A percentile compares a stretch with the other conserved stretches of the same genome.
Evolutionary conservation across 352 stramenopile genomes (phyloP).

Genomic region (Globisporangium nodosum): DNA sequence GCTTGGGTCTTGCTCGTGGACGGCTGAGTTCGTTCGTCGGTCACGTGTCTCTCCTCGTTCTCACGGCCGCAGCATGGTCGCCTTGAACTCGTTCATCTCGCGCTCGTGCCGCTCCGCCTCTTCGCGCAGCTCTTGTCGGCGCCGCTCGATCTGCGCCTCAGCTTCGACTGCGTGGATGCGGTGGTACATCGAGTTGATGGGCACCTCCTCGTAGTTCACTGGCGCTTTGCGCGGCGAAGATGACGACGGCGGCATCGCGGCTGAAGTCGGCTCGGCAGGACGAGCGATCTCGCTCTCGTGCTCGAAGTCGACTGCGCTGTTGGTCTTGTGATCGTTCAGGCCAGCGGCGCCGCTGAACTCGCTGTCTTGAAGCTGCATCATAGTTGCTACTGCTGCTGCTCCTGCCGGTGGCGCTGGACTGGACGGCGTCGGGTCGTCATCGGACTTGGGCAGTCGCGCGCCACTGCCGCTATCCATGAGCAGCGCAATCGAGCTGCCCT

Average conservation of each 20-base stretch:
- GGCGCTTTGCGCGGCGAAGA: slow-evolving; percentile 17
- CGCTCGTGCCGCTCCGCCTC: slow-evolving; percentile 45
- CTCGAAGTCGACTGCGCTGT: background rate
- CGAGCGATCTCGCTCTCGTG: background rate
- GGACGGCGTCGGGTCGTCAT: slow-evolving; percentile 19
- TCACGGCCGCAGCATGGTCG: slow-evolving; percentile 22
- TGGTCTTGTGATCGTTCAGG: background rate
- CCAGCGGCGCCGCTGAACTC: background rate
- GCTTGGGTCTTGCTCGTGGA: no score
- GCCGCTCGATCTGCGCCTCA: slow-evolving; percentile 36
- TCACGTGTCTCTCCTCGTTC: no score
- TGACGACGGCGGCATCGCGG: background rate
- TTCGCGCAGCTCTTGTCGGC: slow-evolving; percentile 32
- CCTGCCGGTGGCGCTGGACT: slow-evolving; percentile 1
- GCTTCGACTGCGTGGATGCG: slow-evolving; percentile 53
- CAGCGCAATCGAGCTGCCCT: slow-evolving; percentile 16
- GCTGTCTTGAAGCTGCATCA: background rate
- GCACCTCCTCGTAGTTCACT: slow-evolving; percentile 48
- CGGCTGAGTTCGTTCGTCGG: no score
- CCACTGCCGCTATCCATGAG: slow-evolving; percentile 35
- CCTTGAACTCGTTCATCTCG: slow-evolving; percentile 64
- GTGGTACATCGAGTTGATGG: slow-evolving; percentile 74
- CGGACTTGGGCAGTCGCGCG: slow-evolving; percentile 19
- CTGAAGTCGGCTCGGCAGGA: background rate
- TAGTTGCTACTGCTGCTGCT: background rate